Evolutionary conservation across 345 rosid species (phyloP), one percentile per base, ranked within the genome.

Genomic region (Limnanthes douglasii): DNA sequence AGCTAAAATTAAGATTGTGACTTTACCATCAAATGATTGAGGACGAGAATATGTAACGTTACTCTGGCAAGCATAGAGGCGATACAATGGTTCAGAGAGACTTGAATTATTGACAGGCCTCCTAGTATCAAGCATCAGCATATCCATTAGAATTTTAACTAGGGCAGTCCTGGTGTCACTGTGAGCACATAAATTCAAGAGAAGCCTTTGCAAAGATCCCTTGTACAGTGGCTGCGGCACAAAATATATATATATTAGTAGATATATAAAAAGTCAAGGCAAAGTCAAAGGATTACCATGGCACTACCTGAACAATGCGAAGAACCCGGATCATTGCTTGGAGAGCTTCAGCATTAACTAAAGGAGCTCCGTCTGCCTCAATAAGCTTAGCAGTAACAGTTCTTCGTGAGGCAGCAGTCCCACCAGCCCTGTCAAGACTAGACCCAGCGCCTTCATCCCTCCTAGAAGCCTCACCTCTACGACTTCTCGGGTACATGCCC

Each of bases 41-140:
- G 98, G 86, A 31, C 94, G 92, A 46, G 95, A 76, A 71, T 88
- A 88, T 69, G 77, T 70, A 37, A 76, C 93, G 43, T 76, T 88
- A 56, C 61, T 74, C 65, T 76, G 97, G 65, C 97, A 83, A 35
- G 72, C 93, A 72, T 88, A 83, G 15, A 88, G 90, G 32, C 95
- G 78, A 57, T 60, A 76, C 17, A 73, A 69, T 36, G 84, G 73
- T 52, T 72, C 98, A 11, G 56, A 48, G 39, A 56, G 50, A 56
- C 60, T 70, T 36, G 49, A 51, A 54, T 43, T 45, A 60, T 31
- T 42, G 48, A 30, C 46, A 29, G 76, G 65, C 52, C 57, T 78
- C 51, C 73, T 70, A 30, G 70, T 66, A 60, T 79, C 93, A 31
- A 69, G 77, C 73, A 72, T 70, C 63, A 88, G 69, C 86, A 83